These are phyloP conservation scores for Chiua sp. DNA, from an alignment of 1,284 basidiomycete species.

Conservation along the genomic window DNA sequence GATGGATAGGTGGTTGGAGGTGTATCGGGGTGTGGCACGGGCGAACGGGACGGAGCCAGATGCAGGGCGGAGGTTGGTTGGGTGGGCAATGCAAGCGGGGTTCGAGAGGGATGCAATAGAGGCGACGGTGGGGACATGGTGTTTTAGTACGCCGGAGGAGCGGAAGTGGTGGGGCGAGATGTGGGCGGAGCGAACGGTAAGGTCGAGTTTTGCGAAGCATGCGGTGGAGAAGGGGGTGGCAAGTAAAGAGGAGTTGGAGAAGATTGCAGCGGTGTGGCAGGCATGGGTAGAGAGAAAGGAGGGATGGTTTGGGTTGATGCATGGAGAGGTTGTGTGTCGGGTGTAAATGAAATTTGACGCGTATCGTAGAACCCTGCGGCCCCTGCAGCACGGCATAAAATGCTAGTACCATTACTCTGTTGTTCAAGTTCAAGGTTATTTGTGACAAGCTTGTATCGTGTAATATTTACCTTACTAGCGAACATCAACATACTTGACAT, in stretches of 20 bases:
- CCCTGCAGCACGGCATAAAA: too few species aligned
- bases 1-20: too few species aligned
- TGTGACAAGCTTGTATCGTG: too few species aligned
- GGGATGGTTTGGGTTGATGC: neutral
- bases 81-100: too few species aligned
- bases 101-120: neutral
- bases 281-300: neutral
- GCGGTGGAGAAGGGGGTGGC: neutral
- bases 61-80: too few species aligned
- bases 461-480: too few species aligned
- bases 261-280: neutral
- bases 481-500: constrained; percentile 10
- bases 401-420: too few species aligned
- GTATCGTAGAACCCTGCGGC: too few species aligned
- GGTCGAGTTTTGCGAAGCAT: neutral
- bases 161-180: neutral
- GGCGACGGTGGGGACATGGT: neutral
- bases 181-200: neutral
- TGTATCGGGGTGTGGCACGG: too few species aligned
- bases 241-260: neutral
- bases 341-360: too few species aligned
- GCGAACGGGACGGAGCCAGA: too few species aligned
- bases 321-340: neutral
- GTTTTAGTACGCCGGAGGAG: neutral
- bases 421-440: too few species aligned